Evolutionary conservation across 2,329 filamentous ascomycete genomes (phyloP).

Genomic region (Nectriaceae sp.): DNA sequence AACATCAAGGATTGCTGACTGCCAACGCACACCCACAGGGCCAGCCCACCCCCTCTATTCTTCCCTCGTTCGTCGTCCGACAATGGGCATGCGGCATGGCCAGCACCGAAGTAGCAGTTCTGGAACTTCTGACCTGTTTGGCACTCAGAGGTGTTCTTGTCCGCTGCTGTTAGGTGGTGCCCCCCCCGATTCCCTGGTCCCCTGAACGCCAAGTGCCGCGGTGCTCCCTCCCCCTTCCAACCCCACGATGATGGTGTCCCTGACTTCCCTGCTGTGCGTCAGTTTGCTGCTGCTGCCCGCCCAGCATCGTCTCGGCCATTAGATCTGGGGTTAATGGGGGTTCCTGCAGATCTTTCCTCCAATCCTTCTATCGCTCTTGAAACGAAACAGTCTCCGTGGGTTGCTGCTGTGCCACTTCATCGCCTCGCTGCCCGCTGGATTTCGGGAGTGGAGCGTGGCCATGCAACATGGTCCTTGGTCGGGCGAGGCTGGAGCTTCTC

Average conservation of each 20-base stretch:
- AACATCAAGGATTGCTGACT: conserved; percentile 24
- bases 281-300: conserved; percentile 9
- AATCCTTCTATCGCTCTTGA: not conserved
- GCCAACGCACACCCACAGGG: conserved; percentile 29
- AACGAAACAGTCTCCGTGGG: conserved; percentile 1
- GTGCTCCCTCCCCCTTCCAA: conserved; percentile 1
- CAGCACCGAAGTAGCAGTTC: not conserved
- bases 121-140: too few relatives aligned
- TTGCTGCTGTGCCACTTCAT: conserved; percentile 1
- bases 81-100: not conserved
- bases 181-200: not conserved
- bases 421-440: conserved; percentile 6
- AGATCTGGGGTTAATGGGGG: conserved; percentile 22
- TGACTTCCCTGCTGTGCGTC: conserved; percentile 1
- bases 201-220: conserved; percentile 7
- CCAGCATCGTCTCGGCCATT: conserved; percentile 6
- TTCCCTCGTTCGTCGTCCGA: conserved; percentile 3
- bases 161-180: too few relatives aligned
- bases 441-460: not conserved
- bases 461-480: not conserved
- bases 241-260: conserved; percentile 5
- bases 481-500: not conserved
- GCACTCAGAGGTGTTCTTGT: too few relatives aligned
- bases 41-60: conserved; percentile 14
- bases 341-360: conserved; percentile 26